phyloP scores from a whole-genome alignment of 108 stramenopile genomes.

The Ochromonas danica region DNA sequence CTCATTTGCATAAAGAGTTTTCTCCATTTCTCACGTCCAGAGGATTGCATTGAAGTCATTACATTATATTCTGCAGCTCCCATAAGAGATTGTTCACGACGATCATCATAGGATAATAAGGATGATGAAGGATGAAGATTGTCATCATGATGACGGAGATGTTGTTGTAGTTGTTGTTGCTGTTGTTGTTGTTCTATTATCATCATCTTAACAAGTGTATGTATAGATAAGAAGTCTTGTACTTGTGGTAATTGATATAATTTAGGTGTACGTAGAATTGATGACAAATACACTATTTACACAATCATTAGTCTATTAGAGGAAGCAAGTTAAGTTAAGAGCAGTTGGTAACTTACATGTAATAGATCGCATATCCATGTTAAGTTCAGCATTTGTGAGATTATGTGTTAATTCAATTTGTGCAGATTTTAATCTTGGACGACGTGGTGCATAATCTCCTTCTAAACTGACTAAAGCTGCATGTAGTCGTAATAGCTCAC shows the following conservation, averaged over 20 bases:
- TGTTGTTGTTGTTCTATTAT: neutral
- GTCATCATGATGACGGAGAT: neutral
- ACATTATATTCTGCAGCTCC: neutral
- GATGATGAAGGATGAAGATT: neutral
- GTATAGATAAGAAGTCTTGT: neutral
- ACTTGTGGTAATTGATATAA: neutral
- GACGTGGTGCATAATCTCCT: constrained; percentile 17
- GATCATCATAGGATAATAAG: neutral
- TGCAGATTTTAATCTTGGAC: constrained; percentile 1
- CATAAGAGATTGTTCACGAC: neutral
- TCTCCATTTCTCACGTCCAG: constrained; percentile 20
- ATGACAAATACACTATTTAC: neutral
- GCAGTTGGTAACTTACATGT: neutral
- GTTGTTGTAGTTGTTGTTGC: neutral
- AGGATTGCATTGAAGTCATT: neutral
- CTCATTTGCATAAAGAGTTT: constrained; percentile 6
- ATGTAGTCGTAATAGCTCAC: neutral
- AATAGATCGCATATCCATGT: neutral
- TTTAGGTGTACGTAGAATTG: neutral
- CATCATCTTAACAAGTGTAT: neutral
- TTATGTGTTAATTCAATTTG: neutral
- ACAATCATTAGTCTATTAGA: too few species aligned
- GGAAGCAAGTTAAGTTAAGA: too few species aligned
- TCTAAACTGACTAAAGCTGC: neutral
- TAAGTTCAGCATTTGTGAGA: neutral